Percentiles rank a stretch among this genome's conserved stretches.
Evolutionary conservation across 2,329 filamentous ascomycete genomes (phyloP).

Genomic region (Tolypocladium ovalisporum): DNA sequence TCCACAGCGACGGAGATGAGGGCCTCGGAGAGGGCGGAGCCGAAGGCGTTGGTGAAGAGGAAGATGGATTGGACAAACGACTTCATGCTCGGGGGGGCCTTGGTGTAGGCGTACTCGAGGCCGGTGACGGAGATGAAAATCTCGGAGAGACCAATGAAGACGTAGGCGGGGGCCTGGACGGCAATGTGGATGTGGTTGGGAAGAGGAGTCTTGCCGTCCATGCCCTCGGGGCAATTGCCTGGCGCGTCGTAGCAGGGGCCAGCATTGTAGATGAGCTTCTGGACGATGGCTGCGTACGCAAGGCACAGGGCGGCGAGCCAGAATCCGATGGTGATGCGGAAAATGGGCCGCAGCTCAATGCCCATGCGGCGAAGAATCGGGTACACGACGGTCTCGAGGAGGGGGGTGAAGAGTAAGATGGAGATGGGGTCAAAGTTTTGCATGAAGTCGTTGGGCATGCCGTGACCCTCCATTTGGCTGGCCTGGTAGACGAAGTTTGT

Average conservation of each 20-base stretch:
- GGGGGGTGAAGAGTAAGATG: constrained; percentile 55
- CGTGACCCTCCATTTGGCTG: constrained; percentile 44
- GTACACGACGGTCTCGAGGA: constrained; percentile 52
- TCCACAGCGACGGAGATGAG: constrained; percentile 49
- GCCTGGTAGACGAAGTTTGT: constrained; percentile 57
- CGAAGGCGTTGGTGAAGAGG: constrained; percentile 47
- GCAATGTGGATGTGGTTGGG: constrained; percentile 41
- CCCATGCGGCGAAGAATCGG: constrained; percentile 45
- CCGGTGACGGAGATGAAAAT: constrained; percentile 58
- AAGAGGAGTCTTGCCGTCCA: constrained; percentile 17
- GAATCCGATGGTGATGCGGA: constrained; percentile 56
- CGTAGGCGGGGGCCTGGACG: constrained; percentile 41
- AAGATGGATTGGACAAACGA: constrained; percentile 50
- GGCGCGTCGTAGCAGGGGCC: constrained; percentile 39
- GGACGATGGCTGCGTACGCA: constrained; percentile 47
- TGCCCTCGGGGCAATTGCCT: constrained; percentile 23
- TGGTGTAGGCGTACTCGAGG: constrained; percentile 64
- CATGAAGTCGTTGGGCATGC: constrained; percentile 60
- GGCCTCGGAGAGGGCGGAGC: constrained; percentile 48
- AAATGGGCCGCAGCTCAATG: constrained; percentile 54
- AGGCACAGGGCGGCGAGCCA: constrained; percentile 41
- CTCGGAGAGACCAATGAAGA: constrained; percentile 47
- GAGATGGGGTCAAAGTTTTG: constrained; percentile 58
- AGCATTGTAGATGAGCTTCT: constrained; percentile 46
- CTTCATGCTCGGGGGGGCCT: constrained; percentile 60